Base-by-base conservation (phyloP, 108 stramenopile species). In the Cafeteria roenbergensis region DNA sequence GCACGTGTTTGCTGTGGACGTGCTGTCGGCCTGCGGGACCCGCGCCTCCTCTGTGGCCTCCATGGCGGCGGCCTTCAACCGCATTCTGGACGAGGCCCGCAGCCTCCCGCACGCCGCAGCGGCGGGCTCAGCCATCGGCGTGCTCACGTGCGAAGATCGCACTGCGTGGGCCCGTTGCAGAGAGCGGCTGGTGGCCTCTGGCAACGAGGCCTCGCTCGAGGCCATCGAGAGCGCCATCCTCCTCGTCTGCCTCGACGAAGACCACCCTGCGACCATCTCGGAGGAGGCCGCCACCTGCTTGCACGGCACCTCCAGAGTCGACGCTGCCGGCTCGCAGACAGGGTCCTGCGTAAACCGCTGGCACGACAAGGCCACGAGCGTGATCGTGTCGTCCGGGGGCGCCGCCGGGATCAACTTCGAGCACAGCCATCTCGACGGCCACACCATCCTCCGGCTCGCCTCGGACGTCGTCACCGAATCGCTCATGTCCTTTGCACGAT, bases 401-500 rank as follows among this genome's bases (percentile, higher is more conserved):
- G 22, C 38, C 9, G 50, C 65, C 1, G 25, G 25, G 9, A 29
- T 65, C 25, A 54, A 37, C 35, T 65, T 65, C 34, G 48, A 65
- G 55, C 65, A 65, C 36, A 51, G 32, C 25, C 65, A 26, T 0
- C 55, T 51, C 17, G 65, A 65, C 28, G 65, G 65, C 22, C 65
- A 65, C 54, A 35, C 65, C 24, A 55, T 65, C 9, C 65, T 65
- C n/a, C 65, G 65, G 8, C 24, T 42, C 28, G 53, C 48, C 48
- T 54, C 50, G 9, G 65, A 65, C 27, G 38, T 65, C 34, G 24
- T 65, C 34, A 65, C 32, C 37, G 65, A 65, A 56, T 57, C 9
- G 6, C 27, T 65, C 55, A 48, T 65, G 24, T 55, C 55, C 53
- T 65, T 35, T 26, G 65, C 65, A 27, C 65, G 57, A 42, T 57